Evolutionary conservation across 148 eudicot species (phyloP), one percentile per base, ranked within the genome.

Genomic region (Rhododendron williamsianum): DNA sequence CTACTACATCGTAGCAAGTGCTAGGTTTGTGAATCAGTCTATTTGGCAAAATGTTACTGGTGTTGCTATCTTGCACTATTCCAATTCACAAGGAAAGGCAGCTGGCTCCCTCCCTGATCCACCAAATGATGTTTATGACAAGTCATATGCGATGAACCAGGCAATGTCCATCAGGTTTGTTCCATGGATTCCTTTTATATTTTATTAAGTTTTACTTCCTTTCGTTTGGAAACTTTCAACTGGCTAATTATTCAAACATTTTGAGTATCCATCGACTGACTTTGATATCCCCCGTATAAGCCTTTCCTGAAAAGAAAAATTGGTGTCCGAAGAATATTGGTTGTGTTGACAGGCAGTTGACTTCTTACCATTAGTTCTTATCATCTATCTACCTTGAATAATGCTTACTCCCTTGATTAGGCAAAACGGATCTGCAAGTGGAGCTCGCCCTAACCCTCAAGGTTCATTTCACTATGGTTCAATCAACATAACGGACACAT

Each of bases 381-480:
- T 54, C 21, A 72, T 83, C 45, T 21, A 46, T 73, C 23, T 10
- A 4, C 35, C 48, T 15, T 46, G 49, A 9, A 38, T 46, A 23
- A 18, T 69, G 11, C 58, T 9, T 80, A 30, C 82, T 25, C 21
- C 79, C 18, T 48, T 76, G 74, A 58, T 60, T 92, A 97, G 99
- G 98, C 94, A 92, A 90, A 97, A 97, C 69, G 93, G 82, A 45
- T 79, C 95, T 78, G 98, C 99, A 30, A 95, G 99, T 90, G 98
- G 98, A 84, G 98, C 99, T 80, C 95, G 99, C 48, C 98, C 98
- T 15, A 97, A 97, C 83, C 98, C 99, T 30, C 99, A 97, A 89
- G 99, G 99, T 80, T 97, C 99, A 35, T 97, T 92, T 84, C 98
- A 93, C 69, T 97, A 97, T 84, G 99, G 99, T 52, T 69, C 35